Evolutionary conservation across 768 basidiomycete genomes (phyloP), one percentile per base, ranked within the genome.

Genomic region (Mycena chlorophos): DNA sequence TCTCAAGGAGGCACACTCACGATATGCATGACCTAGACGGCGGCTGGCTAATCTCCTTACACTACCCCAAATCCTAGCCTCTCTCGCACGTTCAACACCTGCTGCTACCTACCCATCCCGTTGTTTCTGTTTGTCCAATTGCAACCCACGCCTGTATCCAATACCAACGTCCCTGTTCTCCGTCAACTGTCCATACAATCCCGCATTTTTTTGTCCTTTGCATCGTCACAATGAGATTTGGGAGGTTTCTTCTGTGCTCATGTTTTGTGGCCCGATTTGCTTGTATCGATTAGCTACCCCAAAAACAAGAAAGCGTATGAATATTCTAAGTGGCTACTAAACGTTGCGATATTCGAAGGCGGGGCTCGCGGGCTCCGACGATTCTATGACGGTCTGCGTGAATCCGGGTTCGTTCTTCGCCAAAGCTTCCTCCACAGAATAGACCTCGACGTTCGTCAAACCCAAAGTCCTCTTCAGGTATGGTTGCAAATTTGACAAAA

Each of bases 271-370:
- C n/a, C n/a, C n/a, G n/a, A n/a, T n/a, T 42, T 42, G 40, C 20
- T 42, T 42, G 40, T 42, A 42, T 42, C 40, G 20, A 42, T 6
- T 42, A 42, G 40, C 14, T 16, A 42, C 31, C 31, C 8, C 31
- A 20, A 40, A 40, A 40, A 40, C 39, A 40, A 40, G 20, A 6
- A 19, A 20, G 12, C 20, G 10, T 20, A 19, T 6, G 13, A 6
- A 6, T 40, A 40, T 17, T 17, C 17, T 8, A 34, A 17, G 31
- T 17, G 8, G 10, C 8, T 8, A 34, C 52, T 71, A 74, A 16
- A 88, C 84, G 71, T 96, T 97, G 68, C 85, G 84, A 71, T 94
- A 96, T 66, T 94, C 88, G 65, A 94, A 89, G 3, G 86, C 87
- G 43, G 94, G 94, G 30, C 75, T 79, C 10, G 90, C 93, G 29